Evolutionary conservation across 2,329 filamentous ascomycete genomes (phyloP), one percentile per base, ranked within the genome.

Genomic region (Epichloe gansuensis): DNA sequence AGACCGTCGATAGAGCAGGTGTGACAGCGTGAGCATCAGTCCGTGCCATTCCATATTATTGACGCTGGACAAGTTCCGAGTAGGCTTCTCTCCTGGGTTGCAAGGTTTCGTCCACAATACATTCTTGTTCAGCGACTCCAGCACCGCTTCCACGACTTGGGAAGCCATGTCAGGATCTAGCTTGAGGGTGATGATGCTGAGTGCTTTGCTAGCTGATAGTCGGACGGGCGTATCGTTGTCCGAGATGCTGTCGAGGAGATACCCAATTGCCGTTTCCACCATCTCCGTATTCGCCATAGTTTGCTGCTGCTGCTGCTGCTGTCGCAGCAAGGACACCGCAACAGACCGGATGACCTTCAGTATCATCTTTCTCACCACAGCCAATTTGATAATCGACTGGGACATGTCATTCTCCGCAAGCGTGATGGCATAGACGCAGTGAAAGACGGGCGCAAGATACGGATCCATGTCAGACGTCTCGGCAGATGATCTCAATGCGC

Each of bases 221-320:
- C 93, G 78, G 12, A 98, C 90, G 0, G 89, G 89, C 0, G 90
- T 96, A 61, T 97, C 90, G 54, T 87, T 87, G 65, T 98, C 93
- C 2, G 82, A 82, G 1, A 97, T 72, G 12, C 78, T 77, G 54
- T 88, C 84, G 3, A 98, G 75, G 3, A 96, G 75, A 60, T 87
- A 82, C 51, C 89, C 86, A 58, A 98, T 89, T 4, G 86, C 80
- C 34, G 84, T 83, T 68, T 97, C 91, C 15, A 95, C 66, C 63
- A 85, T 73, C 51, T 78, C 77, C 4, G 71, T 73, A 49, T 70
- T 69, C 12, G 61, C 58, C 62, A 68, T 64, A 27, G 68, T 68
- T 47, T 31, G 31, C 34, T 47, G n/a, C 44, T 35, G 43, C 43
- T 68, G 69, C 4, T 65, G 59, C 15, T 72, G 66, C 55, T 73